Base-by-base conservation (phyloP, 768 basidiomycete species). In the Amylocystis lapponica region DNA sequence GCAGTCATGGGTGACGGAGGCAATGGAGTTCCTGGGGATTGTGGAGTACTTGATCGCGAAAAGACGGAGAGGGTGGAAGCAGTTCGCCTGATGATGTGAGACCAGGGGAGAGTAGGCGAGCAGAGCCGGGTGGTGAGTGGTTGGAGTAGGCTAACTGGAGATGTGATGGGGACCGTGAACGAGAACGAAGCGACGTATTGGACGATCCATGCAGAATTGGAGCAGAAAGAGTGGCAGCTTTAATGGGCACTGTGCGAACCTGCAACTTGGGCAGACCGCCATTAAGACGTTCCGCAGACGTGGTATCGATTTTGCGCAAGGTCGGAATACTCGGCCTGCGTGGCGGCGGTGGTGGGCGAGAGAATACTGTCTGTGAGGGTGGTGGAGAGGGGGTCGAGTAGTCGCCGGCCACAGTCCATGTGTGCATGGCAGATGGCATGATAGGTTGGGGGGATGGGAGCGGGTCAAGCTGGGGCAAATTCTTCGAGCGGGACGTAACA, bases 1-100 rank as follows among this genome's bases (percentile, higher is more conserved):
- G 79, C 83, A 1, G 85, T 86, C 37, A 63, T 62, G 5, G 80
- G 83, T 9, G 83, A 79, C 17, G 75, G 76, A 9, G 79, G 76
- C 19, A 58, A 43, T 13, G 61, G 60, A 11, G 66, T 59, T 4
- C 50, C 46, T 1, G 71, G 68, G 5, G 68, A 70, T 22, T 59
- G 61, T 21, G 72, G 70, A 7, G 69, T 59, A 14, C 59, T 63
- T 11, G 57, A 59, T 16, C 52, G 47, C 9, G 32, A 36, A 46
- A 51, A 6, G 59, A 50, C 7, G 62, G 61, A 8, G 62, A 61
- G 11, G 58, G 57, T 12, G 66, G 57, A 5, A 60, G 51, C 12
- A 53, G 47, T 41, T 44, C 65, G 49, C 17, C 41, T 56, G 65
- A 50, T 12, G 53, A 46, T 19, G 63, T 68, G 5, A 45, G 34